Conservation (phyloP, 495 filamentous ascomycete species). For the Amniculicola lignicola region DNA sequence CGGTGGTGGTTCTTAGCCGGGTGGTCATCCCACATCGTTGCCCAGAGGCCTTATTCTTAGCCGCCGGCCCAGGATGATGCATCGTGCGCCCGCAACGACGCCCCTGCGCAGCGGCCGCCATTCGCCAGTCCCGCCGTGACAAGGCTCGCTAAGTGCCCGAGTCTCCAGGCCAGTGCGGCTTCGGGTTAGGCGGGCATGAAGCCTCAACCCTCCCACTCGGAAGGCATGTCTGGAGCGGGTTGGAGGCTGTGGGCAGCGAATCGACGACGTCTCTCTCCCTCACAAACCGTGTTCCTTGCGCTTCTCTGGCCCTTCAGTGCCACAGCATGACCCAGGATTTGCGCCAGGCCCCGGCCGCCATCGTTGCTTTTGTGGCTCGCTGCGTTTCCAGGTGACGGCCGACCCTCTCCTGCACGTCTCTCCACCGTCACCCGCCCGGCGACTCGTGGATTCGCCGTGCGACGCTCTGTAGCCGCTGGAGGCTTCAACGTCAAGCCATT, state of each 20-base stretch:
- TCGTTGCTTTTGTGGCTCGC: slow-evolving; percentile 27
- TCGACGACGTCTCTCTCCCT: slow-evolving; percentile 2
- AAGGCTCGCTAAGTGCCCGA: slow-evolving; percentile 1
- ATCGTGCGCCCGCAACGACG: background rate
- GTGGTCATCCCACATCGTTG: background rate
- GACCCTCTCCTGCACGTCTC: slow-evolving; percentile 24
- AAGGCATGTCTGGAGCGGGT: background rate
- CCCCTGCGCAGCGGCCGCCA: slow-evolving; percentile 1
- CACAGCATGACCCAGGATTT: slow-evolving; percentile 26
- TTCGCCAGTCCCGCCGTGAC: slow-evolving; percentile 3
- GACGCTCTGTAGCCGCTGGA: slow-evolving; percentile 38
- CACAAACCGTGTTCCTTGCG: slow-evolving; percentile 5
- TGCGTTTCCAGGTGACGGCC: slow-evolving; percentile 22
- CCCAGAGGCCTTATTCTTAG: slow-evolving; percentile 28
- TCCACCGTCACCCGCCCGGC: slow-evolving; percentile 13
- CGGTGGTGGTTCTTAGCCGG: background rate
- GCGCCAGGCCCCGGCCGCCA: slow-evolving; percentile 17
- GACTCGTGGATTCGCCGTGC: slow-evolving; percentile 27
- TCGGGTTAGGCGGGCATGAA: slow-evolving; percentile 15
- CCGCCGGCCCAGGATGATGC: slow-evolving; percentile 28
- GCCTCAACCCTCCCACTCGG: slow-evolving; percentile 5
- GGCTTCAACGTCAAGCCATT: slow-evolving; percentile 30
- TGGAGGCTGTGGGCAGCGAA: slow-evolving; percentile 18
- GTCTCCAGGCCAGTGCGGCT: background rate
- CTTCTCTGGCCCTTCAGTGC: slow-evolving; percentile 1